Conservation (phyloP, 495 filamentous ascomycete species). For the Aspergillus taichungensis region DNA sequence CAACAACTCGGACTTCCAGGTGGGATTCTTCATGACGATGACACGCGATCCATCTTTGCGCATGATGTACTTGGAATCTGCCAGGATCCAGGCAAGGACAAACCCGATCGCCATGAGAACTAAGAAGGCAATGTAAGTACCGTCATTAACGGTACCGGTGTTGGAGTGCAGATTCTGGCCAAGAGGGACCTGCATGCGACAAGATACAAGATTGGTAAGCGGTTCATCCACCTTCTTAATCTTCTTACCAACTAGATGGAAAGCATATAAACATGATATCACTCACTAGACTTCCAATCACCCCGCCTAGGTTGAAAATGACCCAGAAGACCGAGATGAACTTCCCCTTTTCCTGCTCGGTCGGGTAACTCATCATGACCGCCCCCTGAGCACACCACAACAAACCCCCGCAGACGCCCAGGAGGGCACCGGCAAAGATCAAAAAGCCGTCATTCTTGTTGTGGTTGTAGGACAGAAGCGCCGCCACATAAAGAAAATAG, state of each 20-base stretch:
- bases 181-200: slow-evolving; percentile 63
- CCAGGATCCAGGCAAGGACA: slow-evolving; percentile 59
- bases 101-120: slow-evolving; percentile 77
- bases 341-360: slow-evolving; percentile 71
- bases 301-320: slow-evolving; percentile 90
- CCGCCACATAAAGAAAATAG: slow-evolving; percentile 75
- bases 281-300: slow-evolving; percentile 73
- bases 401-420: slow-evolving; percentile 72
- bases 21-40: slow-evolving; percentile 81
- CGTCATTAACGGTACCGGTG: slow-evolving; percentile 60
- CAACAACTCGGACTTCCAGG: slow-evolving; percentile 66
- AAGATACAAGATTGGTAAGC: no score
- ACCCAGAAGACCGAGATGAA: slow-evolving; percentile 92
- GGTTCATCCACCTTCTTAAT: no score
- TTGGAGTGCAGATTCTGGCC: slow-evolving; percentile 64
- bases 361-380: slow-evolving; percentile 92
- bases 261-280: background rate
- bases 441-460: slow-evolving; percentile 52
- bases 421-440: slow-evolving; percentile 49
- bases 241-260: background rate
- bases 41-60: slow-evolving; percentile 76
- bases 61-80: slow-evolving; percentile 65
- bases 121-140: slow-evolving; percentile 87
- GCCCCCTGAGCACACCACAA: slow-evolving; percentile 91
- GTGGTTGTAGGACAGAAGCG: slow-evolving; percentile 76